Evolutionary conservation across 495 filamentous ascomycete species (phyloP), one percentile per base, ranked within the genome.

Genomic region (Hypoxylon subgilvum): DNA sequence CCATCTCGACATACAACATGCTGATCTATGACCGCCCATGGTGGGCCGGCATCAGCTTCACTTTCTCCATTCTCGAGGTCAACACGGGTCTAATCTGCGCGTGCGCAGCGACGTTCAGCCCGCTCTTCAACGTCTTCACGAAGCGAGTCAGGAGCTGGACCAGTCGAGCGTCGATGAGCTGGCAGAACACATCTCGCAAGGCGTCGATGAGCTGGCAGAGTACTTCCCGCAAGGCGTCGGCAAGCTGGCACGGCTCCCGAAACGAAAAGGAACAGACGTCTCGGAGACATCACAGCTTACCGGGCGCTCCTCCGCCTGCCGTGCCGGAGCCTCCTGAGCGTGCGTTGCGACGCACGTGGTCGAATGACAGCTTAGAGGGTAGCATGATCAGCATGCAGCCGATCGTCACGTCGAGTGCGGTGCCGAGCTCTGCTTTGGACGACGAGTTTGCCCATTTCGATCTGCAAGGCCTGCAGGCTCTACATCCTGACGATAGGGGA

Each of bases 51-150:
- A 65, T 71, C 8, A 70, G 63, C 30, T 71, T 69, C 42, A 63
- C 66, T n/a, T 70, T 71, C 41, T 73, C 71, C 16, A 68, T 75
- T 9, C 64, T 77, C 46, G 74, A 77, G 36, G 67, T 77, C n/a
- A 75, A 77, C 61, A 74, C 70, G 8, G 74, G 74, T n/a, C 44
- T 77, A 9, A 72, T 75, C 8, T 77, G 74, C 42, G 68, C 68
- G 27, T 74, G 72, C 43, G 68, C 57, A 10, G 68, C 70, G 1
- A 66, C 71, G 1, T 69, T 75, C 31, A 69, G 60, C 10, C 72
- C 71, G 21, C 50, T 73, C 13, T 52, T 69, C 45, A 63, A 65
- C 40, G 38, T 25, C 22, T 57, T 69, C 30, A 31, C 53, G 0
- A 41, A 50, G 3, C 60, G 43, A n/a, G 45, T 63, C 25, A 56